Evolutionary conservation across 768 basidiomycete genomes (phyloP), one percentile per base, ranked within the genome.

Genomic region (Astraeus odoratus): DNA sequence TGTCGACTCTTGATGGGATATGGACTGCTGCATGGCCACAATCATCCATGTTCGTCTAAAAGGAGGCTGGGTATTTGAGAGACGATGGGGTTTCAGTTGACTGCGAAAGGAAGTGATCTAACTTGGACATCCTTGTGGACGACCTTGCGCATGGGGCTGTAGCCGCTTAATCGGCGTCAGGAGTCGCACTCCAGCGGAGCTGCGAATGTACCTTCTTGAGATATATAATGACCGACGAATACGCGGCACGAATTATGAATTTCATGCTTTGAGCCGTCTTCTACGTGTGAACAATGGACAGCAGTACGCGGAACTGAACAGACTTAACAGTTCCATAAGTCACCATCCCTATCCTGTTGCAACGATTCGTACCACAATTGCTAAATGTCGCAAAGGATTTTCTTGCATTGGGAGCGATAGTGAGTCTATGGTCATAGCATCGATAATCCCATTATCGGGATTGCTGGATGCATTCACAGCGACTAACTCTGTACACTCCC

Each of bases 1-100:
- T 63, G 60, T 20, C 49, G 19, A 33, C 16, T 48, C 42, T 52
- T 53, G 54, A 61, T 53, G 56, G 59, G 51, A 49, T 43, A 46
- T 44, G 48, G 22, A 30, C 38, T 35, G 33, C 37, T 27, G 50
- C 51, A 46, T 43, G 47, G 46, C 51, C 48, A 53, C 54, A 52
- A 42, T 7, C 44, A 0, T 41, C 57, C 57, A 3, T 46, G 43
- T 46, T 50, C 43, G 49, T 50, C 38, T 42, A 13, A n/a, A 41
- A 23, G 46, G 27, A 29, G 27, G 13, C 13, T 29, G 13, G 6
- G 27, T 7, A 13, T 7, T 29, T 29, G 7, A 29, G 36, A 18
- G 20, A 15, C 13, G 22, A 39, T n/a, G 23, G 37, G 4, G 13
- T 24, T 39, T 39, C 37, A 25, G 22, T n/a, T 7, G 5, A 22